These are phyloP conservation scores for Aspergillus bertholletiae DNA, from an alignment of 495 filamentous ascomycete species.

Conservation along the genomic window DNA sequence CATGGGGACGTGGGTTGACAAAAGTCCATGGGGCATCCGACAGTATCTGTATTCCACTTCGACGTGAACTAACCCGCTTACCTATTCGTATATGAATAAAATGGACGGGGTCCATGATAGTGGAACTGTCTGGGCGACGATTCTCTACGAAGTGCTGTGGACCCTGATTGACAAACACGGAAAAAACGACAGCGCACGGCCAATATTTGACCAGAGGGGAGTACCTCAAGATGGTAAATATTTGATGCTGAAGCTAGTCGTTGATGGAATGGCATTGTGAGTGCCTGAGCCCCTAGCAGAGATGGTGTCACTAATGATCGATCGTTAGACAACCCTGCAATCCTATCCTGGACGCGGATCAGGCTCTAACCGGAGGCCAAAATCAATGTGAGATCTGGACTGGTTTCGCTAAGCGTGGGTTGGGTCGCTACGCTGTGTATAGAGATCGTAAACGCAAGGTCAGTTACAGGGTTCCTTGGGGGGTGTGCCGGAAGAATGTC, in stretches of 20 bases:
- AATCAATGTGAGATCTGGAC: constrained; percentile 52
- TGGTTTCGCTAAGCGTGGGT: constrained; percentile 51
- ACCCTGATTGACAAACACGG: constrained; percentile 36
- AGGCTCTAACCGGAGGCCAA: constrained; percentile 42
- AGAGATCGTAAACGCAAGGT: neutral
- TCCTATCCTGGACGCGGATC: constrained; percentile 52
- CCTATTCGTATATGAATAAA: constrained; percentile 22
- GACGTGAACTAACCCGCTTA: constrained; percentile 40
- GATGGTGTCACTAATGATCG: neutral
- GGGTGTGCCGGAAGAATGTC: neutral
- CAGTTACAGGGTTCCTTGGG: neutral
- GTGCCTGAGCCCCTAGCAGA: neutral
- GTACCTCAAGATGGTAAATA: constrained; percentile 41
- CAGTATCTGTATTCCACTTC: constrained; percentile 48
- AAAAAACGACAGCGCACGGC: constrained; percentile 34
- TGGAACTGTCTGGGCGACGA: constrained; percentile 49
- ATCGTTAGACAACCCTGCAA: constrained; percentile 43
- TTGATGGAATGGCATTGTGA: constrained; percentile 48
- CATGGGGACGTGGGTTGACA: constrained; percentile 40
- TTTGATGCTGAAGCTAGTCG: constrained; percentile 47
- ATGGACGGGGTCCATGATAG: constrained; percentile 28
- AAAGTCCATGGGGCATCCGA: constrained; percentile 40
- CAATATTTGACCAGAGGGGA: neutral
- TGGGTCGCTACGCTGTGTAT: constrained; percentile 20
- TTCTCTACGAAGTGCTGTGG: constrained; percentile 43